Percentiles rank a stretch among this genome's conserved stretches.
Conservation (phyloP, 2,329 filamentous ascomycete genomes). For the Paecilomyces dactylethromorphus region DNA sequence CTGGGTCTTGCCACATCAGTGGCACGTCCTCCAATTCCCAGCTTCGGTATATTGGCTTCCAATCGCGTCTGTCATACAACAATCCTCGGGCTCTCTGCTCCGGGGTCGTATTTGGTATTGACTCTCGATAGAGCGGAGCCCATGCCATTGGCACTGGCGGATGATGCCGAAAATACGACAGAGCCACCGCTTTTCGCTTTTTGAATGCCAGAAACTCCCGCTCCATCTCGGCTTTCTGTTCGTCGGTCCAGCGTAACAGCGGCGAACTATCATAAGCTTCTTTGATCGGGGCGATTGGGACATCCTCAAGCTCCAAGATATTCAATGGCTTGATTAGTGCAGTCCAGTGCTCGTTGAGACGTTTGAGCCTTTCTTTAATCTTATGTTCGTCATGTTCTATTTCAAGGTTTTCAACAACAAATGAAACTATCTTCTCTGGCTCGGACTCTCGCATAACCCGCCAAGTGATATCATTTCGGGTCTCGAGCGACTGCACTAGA, state of each 20-base stretch:
- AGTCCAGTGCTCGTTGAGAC: neutral
- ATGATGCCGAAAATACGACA: neutral
- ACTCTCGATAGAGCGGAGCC: neutral
- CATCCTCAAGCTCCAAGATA: neutral
- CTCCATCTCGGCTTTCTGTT: neutral
- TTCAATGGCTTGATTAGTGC: neutral
- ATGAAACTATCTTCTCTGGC: neutral
- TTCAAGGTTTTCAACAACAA: neutral
- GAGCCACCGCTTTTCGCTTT: neutral
- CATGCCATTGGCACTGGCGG: neutral
- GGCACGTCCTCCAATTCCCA: neutral
- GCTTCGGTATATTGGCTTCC: neutral
- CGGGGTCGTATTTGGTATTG: neutral
- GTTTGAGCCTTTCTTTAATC: neutral
- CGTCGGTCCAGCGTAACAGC: neutral
- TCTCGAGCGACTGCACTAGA: neutral
- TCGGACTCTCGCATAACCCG: neutral
- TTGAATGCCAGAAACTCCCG: neutral
- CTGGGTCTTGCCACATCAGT: neutral
- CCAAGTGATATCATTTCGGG: neutral
- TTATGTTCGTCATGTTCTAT: neutral
- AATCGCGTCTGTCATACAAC: neutral
- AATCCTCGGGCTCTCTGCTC: neutral
- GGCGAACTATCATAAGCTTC: neutral
- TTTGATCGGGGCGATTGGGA: neutral